Evolutionary conservation across 495 filamentous ascomycete genomes (phyloP), one percentile per base, ranked within the genome.

Genomic region (Podospora anserina): DNA sequence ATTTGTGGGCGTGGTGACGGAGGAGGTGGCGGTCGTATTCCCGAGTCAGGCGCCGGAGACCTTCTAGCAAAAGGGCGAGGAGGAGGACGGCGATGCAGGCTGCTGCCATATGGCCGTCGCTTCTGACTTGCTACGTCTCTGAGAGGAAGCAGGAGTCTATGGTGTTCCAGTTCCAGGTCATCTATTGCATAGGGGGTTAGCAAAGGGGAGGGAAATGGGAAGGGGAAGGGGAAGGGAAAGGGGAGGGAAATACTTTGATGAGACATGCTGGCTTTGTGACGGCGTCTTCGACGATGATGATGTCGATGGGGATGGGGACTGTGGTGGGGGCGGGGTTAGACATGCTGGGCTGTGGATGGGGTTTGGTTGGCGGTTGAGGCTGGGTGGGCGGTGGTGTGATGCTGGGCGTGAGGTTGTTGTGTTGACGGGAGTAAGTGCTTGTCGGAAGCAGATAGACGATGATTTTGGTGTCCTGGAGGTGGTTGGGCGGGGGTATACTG

Each of bases 91-190:
- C 78, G 69, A 82, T 80, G 70, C 80, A 81, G 61, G 76, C 75
- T 53, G 71, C 80, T 34, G 79, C 80, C 66, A 82, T 80, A 68
- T 74, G 75, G 69, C 73, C 75, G 2, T 67, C 16, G 39, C 63
- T 67, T 16, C 56, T 73, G 65, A 78, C 72, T 64, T 79, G 77
- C 78, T 76, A 80, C 16, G 70, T 69, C 11, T 57, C 57, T 5
- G 76, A 58, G 65, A 80, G 64, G 68, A 81, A 79, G 75, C 69
- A 78, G 13, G 77, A 34, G 65, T 82, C 76, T 54, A 78, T 65
- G 2, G 78, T 80, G 69, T 79, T 65, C 79, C 79, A 82, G 68
- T 81, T 81, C 79, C 78, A 82, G n/a, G 80, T 68, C 80, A 82
- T 82, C 79, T 82, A 32, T 32, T 49, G 39, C 9, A 11, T 9